These are phyloP conservation scores for Penicillium oxalicum DNA, from an alignment of 2,329 filamentous ascomycete species.

Conservation along the genomic window DNA sequence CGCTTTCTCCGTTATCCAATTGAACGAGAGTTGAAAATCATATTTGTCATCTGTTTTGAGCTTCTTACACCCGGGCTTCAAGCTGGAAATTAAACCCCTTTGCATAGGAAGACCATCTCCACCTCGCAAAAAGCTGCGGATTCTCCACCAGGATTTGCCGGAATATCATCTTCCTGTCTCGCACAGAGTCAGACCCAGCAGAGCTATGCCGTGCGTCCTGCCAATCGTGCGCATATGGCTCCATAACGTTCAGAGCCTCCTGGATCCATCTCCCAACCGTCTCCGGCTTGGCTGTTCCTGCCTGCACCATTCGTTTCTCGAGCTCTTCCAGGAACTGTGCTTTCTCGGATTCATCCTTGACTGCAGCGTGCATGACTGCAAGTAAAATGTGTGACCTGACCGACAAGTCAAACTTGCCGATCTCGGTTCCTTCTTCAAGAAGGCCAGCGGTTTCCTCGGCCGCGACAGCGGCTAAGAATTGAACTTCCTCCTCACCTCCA, in stretches of 20 bases:
- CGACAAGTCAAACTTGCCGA: slow-evolving; percentile 15
- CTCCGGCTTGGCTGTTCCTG: slow-evolving; percentile 11
- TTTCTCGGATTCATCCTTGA: slow-evolving; percentile 10
- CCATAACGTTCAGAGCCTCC: slow-evolving; percentile 15
- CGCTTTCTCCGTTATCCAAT: too few relatives aligned
- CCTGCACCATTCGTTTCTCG: slow-evolving; percentile 15
- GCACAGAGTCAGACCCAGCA: neutral
- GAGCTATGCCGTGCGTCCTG: slow-evolving; percentile 15
- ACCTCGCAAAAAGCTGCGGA: slow-evolving; percentile 21
- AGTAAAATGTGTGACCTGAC: slow-evolving; percentile 17
- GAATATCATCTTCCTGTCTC: slow-evolving; percentile 15
- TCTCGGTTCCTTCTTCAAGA: slow-evolving; percentile 8
- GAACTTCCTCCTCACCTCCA: slow-evolving; percentile 18
- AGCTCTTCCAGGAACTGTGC: slow-evolving; percentile 15
- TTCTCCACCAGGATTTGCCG: slow-evolving; percentile 21
- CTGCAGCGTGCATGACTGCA: slow-evolving; percentile 17
- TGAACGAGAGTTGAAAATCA: neutral
- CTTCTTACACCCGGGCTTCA: slow-evolving; percentile 3
- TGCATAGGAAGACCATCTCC: slow-evolving; percentile 12
- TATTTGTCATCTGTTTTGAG: too few relatives aligned
- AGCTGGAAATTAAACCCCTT: slow-evolving; percentile 18
- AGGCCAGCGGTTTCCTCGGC: slow-evolving; percentile 15
- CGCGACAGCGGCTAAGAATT: slow-evolving; percentile 18
- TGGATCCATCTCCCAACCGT: slow-evolving; percentile 13
- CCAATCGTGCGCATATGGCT: slow-evolving; percentile 18